Evolutionary conservation across 441 rosid genomes (phyloP), one percentile per base, ranked within the genome.

Genomic region (Mallotus repandus): DNA sequence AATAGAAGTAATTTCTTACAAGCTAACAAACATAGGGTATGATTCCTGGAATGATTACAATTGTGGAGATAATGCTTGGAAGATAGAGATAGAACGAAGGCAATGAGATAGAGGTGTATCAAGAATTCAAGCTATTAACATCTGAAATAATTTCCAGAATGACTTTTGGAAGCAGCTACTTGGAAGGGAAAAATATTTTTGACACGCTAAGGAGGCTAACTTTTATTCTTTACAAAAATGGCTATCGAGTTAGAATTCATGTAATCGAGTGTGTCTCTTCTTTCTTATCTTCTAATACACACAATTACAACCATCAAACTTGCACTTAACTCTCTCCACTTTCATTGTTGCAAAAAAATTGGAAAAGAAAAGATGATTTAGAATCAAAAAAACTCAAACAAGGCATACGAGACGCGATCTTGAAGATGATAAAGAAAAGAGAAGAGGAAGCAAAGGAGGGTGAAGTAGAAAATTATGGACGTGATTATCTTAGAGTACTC

Each of bases 21-120:
- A 41, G 46, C 5, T 5, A 25, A 19, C 10, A 35, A 9, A 55
- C 43, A 56, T 61, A 85, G 78, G 38, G 52, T 11, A 76, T 77
- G 80, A 41, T 63, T 64, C 84, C 81, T 2, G 85, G 70, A 0
- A 69, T 81, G 76, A 56, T 85, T 61, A 71, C 69, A 4, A 76
- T 84, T 66, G 80, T 71, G 6, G 77, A 80, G 52, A 66, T 66
- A 63, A 81, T 85, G 88, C 63, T 87, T 19, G 69, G 77, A 21
- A 76, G 71, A 71, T 83, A 86, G 85, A 74, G 74, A 72, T 32
- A 70, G 2, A 58, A 68, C 45, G 76, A 81, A 60, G 81, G 74
- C 6, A 70, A 75, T 32, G 82, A 86, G 65, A 80, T 86, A 5
- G 76, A 73, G 7, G 65, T 63, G 10, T 72, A 8, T 15, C 16